A percentile compares a stretch with the other conserved stretches of the same genome.
Conservation (phyloP, 331 rosid genomes). For the Acacia pycnantha region DNA sequence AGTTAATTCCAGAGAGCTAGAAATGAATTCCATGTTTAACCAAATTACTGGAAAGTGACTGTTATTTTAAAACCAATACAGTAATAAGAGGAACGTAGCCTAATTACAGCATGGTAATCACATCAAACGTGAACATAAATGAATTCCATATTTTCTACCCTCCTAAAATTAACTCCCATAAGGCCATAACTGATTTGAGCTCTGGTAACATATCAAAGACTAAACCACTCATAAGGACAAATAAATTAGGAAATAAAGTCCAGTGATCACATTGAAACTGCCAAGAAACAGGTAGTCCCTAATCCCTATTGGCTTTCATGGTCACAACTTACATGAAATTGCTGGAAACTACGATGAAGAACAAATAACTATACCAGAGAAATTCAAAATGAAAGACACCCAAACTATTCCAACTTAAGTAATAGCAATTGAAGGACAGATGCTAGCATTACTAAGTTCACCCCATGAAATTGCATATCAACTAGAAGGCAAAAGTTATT, state of each 20-base stretch:
- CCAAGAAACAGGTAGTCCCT: not conserved
- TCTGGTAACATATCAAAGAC: slow-evolving; percentile 9
- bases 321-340: not conserved
- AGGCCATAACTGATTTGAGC: slow-evolving; percentile 30
- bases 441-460: slow-evolving; percentile 1
- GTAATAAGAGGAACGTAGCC: not conserved
- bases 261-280: not conserved
- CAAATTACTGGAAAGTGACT: not conserved
- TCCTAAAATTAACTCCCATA: not conserved
- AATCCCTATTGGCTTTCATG: not conserved
- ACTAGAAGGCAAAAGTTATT: slow-evolving; percentile 6
- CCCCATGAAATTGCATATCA: slow-evolving; percentile 23
- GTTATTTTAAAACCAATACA: not conserved
- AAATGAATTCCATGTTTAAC: not conserved
- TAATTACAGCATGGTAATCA: not conserved
- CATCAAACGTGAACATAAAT: slow-evolving; percentile 14
- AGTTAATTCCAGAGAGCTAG: slow-evolving; percentile 8
- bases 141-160: slow-evolving; percentile 2
- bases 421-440: not conserved
- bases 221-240: not conserved
- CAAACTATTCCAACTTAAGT: slow-evolving; percentile 15
- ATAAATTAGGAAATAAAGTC: not conserved
- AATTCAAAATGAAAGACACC: not conserved
- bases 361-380: not conserved
- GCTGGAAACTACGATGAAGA: not conserved